These are phyloP conservation scores for Phyllosticta ampelicida DNA, from an alignment of 2,329 filamentous ascomycete species.

Conservation along the genomic window DNA sequence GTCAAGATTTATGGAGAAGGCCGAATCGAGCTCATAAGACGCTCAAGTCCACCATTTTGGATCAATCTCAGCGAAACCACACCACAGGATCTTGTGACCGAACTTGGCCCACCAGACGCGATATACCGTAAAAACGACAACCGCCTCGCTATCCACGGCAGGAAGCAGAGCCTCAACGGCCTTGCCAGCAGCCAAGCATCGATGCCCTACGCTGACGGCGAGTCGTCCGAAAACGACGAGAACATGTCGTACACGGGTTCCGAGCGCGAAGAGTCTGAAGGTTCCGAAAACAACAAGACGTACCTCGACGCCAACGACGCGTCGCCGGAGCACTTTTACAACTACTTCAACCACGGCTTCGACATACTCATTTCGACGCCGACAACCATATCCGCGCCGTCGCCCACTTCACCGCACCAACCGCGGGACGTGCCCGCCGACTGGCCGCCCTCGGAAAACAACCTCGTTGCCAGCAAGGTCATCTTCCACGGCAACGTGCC, in stretches of 20 bases:
- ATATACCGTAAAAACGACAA: constrained; percentile 89
- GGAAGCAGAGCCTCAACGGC: constrained; percentile 30
- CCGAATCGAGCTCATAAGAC: constrained; percentile 64
- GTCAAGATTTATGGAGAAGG: constrained; percentile 70
- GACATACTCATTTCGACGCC: constrained; percentile 83
- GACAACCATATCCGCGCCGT: constrained; percentile 42
- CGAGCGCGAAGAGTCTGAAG: constrained; percentile 46
- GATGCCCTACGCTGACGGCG: constrained; percentile 18
- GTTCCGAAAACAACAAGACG: constrained; percentile 17
- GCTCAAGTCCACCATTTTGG: constrained; percentile 55
- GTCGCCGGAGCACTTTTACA: constrained; percentile 72
- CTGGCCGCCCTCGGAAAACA: constrained; percentile 35
- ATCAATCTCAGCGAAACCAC: constrained; percentile 78
- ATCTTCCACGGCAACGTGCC: constrained; percentile 90
- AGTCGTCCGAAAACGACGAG: constrained; percentile 18
- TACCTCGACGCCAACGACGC: constrained; percentile 30
- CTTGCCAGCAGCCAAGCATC: constrained; percentile 3
- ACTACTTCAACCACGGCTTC: constrained; percentile 94
- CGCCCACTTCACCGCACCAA: constrained; percentile 47
- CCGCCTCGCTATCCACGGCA: constrained; percentile 67
- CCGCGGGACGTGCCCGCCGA: not conserved
- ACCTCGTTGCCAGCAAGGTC: constrained; percentile 80
- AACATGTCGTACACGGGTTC: constrained; percentile 27
- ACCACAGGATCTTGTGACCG: constrained; percentile 80
- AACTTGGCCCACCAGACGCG: constrained; percentile 85